Base-by-base conservation (phyloP, 1,284 basidiomycete genomes). In the Puccinia novopanici region DNA sequence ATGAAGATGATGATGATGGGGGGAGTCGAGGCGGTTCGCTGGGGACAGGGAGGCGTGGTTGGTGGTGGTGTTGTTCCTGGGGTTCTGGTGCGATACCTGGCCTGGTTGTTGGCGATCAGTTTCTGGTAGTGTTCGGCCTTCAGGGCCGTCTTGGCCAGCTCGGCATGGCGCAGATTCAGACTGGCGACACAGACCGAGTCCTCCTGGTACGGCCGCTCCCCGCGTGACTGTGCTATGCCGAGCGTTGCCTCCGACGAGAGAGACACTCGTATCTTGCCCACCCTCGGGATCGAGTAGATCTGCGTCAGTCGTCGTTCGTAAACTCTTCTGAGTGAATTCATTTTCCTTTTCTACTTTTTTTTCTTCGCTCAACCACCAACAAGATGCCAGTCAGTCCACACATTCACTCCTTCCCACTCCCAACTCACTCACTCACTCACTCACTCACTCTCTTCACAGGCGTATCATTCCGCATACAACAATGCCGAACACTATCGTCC, bases 381-480 rank as follows among this genome's bases (percentile, higher is more conserved):
- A 54, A 34, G 34, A 54, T 54, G 52, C 52, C 52, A 22, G 52
- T 54, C 17, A 54, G 52, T 54, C 15, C 8, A 12, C 22, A 1
- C 6, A n/a, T 19, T 48, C 45, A 19, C 52, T 54, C 5, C 13
- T 40, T 40, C 34, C 34, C 5, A 6, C 61, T 63, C 8, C 37
- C 37, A 34, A 61, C 13, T 12, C 30, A 13, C 17, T 8, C 0
- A 10, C 30, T 19, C 30, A 61, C 34, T 37, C 27, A 15, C 37
- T 34, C 59, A 37, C 13, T 13, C 27, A 3, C 57, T 59, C 10
- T 22, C 22, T 27, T 27, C 30, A 6, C 83, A 97, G 95, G 95
- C 95, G 37, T 99, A 99, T 85, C 97, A 99, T 87, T 98, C 96
- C 4, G 89, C 92, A 1, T 91, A 95, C 87, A 98, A 98, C 86